Evolutionary conservation across 257 asterid species (phyloP).

Genomic region (Marsdenia floribunda): DNA sequence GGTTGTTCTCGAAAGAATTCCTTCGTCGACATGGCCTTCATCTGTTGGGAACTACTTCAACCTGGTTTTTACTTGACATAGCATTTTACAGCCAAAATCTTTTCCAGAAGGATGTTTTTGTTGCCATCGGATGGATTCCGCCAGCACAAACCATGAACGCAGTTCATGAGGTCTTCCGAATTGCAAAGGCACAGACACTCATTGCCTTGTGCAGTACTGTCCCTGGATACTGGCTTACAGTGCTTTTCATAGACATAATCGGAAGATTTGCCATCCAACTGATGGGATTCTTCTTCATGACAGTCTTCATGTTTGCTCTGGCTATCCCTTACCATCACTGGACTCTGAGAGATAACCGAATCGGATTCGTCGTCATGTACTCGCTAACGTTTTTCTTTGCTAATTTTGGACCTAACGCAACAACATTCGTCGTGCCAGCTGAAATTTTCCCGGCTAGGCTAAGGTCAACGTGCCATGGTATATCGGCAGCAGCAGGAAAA

Average conservation of each 20-base stretch:
- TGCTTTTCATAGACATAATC: conserved; percentile 31
- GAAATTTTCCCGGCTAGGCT: conserved; percentile 43
- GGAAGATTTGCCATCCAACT: conserved; percentile 39
- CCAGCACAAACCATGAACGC: conserved; percentile 32
- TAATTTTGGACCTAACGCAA: conserved; percentile 43
- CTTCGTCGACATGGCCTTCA: conserved; percentile 38
- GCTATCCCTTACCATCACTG: conserved; percentile 44
- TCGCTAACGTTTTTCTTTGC: conserved; percentile 43
- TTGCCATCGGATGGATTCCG: conserved; percentile 39
- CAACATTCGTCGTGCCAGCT: conserved; percentile 43
- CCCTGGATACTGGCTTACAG: conserved; percentile 53
- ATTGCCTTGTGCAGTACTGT: conserved; percentile 47
- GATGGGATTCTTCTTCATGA: conserved; percentile 53
- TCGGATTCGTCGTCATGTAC: conserved; percentile 39
- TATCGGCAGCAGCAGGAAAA: conserved; percentile 26
- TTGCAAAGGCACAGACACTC: conserved; percentile 39
- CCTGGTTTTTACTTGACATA: conserved; percentile 39
- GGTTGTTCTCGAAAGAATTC: conserved; percentile 29
- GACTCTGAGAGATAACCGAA: conserved; percentile 23
- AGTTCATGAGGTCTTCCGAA: conserved; percentile 27
- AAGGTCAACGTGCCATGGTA: conserved; percentile 31
- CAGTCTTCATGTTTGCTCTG: conserved; percentile 44
- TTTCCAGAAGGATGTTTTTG: conserved; percentile 40
- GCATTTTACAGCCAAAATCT: conserved; percentile 42
- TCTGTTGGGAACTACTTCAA: conserved; percentile 34